A percentile compares a stretch with the other conserved stretches of the same genome.
These are phyloP conservation scores for Lepidopterella palustris DNA, from an alignment of 495 filamentous ascomycete species.

Conservation along the genomic window DNA sequence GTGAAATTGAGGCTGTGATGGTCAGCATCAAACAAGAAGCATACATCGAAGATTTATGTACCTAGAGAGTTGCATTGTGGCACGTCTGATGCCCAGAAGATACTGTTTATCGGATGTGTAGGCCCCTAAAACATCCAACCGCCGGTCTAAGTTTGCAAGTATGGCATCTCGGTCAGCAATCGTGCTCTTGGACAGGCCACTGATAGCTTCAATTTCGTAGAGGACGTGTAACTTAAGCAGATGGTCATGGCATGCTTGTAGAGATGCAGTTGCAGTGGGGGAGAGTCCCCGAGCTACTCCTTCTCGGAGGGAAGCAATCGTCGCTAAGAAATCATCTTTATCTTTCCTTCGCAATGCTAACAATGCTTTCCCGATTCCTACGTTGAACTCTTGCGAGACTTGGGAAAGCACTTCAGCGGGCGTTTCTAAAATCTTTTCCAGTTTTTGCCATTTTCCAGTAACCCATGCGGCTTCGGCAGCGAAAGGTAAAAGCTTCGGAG, in stretches of 20 bases:
- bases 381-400: constrained; percentile 68
- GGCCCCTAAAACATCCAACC: constrained; percentile 76
- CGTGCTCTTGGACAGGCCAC: constrained; percentile 41
- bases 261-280: constrained; percentile 62
- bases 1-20: constrained; percentile 41
- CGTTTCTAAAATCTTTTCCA: constrained; percentile 61
- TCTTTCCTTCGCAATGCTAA: constrained; percentile 55
- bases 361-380: constrained; percentile 68
- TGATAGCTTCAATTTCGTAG: constrained; percentile 78
- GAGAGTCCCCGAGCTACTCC: constrained; percentile 68
- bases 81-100: constrained; percentile 77
- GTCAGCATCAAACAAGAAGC: constrained; percentile 9
- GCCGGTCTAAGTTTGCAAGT: constrained; percentile 57
- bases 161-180: constrained; percentile 43
- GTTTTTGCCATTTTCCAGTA: constrained; percentile 68
- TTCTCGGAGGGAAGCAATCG: constrained; percentile 59
- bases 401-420: constrained; percentile 36
- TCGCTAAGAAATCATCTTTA: constrained; percentile 48
- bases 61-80: constrained; percentile 70
- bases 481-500: constrained; percentile 62
- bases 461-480: constrained; percentile 89
- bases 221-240: constrained; percentile 81
- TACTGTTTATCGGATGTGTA: constrained; percentile 91
- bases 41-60: constrained; percentile 35
- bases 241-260: constrained; percentile 72